Evolutionary conservation across 176 grass and related monocot genomes (phyloP).

Genomic region (Leersia perrieri): DNA sequence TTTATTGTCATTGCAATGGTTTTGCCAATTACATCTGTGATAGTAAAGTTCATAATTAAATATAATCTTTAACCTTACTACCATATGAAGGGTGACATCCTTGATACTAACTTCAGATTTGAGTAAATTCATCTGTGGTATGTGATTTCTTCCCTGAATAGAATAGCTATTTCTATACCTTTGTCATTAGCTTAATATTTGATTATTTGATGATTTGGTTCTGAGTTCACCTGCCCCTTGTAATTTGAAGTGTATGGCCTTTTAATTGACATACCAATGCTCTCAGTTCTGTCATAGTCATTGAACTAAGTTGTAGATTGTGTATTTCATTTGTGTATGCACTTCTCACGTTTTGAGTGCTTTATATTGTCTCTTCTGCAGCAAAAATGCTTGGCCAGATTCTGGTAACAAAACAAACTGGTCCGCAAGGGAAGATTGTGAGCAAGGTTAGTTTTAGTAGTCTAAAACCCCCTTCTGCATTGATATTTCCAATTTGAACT

Average conservation of each 20-base stretch:
- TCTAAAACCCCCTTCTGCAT: not conserved
- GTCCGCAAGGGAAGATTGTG: slow-evolving; percentile 92
- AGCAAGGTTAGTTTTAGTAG: slow-evolving; percentile 69
- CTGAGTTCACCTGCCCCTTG: not conserved
- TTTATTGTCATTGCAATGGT: slow-evolving; percentile 3
- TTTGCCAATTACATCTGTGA: not conserved
- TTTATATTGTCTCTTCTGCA: slow-evolving; percentile 43
- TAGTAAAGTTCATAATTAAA: not conserved
- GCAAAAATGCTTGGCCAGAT: slow-evolving; percentile 98
- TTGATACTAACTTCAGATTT: not conserved
- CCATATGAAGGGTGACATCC: not conserved
- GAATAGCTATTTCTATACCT: not conserved
- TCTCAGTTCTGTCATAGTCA: not conserved
- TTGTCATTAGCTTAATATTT: slow-evolving; percentile 3
- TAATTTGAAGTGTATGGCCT: slow-evolving; percentile 13
- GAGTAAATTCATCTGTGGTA: not conserved
- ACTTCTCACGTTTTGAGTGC: not conserved
- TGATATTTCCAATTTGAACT: slow-evolving; percentile 16
- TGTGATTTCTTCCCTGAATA: not conserved
- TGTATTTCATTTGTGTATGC: not conserved
- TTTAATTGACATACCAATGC: not conserved
- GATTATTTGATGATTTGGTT: slow-evolving; percentile 3
- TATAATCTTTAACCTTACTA: too few species aligned
- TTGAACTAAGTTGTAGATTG: not conserved
- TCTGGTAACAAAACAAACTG: slow-evolving; percentile 97